Conservation (phyloP, 345 rosid species). For the Euclidium syriacum region DNA sequence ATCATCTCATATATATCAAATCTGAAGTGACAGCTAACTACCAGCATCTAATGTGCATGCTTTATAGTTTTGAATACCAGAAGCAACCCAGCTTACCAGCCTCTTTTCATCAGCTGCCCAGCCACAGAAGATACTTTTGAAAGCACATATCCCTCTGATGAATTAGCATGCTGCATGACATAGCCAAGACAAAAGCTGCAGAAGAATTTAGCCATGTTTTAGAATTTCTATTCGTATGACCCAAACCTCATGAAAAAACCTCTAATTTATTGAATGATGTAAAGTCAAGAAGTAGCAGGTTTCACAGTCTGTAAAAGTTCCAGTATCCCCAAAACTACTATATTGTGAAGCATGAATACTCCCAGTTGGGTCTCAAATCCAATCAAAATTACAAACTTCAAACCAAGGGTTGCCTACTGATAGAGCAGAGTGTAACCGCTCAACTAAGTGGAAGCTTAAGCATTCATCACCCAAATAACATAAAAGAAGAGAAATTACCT, state of each 20-base stretch:
- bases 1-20: constrained; percentile 8
- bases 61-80: neutral
- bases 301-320: constrained; percentile 6
- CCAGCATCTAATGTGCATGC: constrained; percentile 5
- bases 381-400: neutral
- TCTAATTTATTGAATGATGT: neutral
- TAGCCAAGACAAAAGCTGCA: constrained; percentile 86
- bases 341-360: constrained; percentile 6
- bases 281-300: constrained; percentile 8
- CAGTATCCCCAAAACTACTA: constrained; percentile 6
- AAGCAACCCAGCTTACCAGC: constrained; percentile 62
- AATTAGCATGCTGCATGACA: constrained; percentile 75
- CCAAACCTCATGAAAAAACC: neutral
- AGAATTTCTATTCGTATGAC: neutral
- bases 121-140: constrained; percentile 94
- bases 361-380: constrained; percentile 11
- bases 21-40: constrained; percentile 3
- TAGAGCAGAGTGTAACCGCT: constrained; percentile 1
- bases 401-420: neutral
- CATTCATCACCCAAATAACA: constrained; percentile 4
- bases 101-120: constrained; percentile 93
- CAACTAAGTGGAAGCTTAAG: constrained; percentile 10
- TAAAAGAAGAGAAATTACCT: constrained; percentile 36
- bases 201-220: neutral
- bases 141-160: constrained; percentile 79